Evolutionary conservation across 495 filamentous ascomycete species (phyloP).

Genomic region (Penicillium lividum): DNA sequence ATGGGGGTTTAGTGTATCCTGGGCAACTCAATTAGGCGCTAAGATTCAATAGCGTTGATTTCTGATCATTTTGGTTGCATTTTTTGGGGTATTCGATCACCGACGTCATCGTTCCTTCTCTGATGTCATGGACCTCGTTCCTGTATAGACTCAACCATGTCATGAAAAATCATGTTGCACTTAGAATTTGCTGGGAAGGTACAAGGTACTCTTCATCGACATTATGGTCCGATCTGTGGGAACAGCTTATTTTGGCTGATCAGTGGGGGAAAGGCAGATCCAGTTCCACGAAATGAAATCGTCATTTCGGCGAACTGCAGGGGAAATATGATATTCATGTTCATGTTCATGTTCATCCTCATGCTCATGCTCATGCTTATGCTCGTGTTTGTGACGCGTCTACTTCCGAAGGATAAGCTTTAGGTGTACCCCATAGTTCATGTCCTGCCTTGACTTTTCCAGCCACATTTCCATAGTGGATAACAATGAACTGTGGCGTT

Average conservation of each 20-base stretch:
- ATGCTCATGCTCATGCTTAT: too few species aligned
- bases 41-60: conserved; percentile 18
- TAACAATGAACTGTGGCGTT: conserved; percentile 1
- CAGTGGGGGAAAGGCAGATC: conserved; percentile 17
- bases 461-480: conserved; percentile 2
- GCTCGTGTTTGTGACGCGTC: background rate
- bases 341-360: background rate
- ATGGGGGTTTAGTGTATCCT: background rate
- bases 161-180: conserved; percentile 20
- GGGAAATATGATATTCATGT: background rate
- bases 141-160: conserved; percentile 19
- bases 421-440: background rate
- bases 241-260: conserved; percentile 25
- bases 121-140: conserved; percentile 30
- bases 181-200: conserved; percentile 1
- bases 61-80: background rate
- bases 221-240: conserved; percentile 9
- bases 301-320: background rate
- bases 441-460: background rate
- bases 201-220: conserved; percentile 2
- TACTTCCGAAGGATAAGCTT: background rate
- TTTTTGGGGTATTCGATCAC: conserved; percentile 21
- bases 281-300: background rate
- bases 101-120: conserved; percentile 26
- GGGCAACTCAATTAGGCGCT: conserved; percentile 13